Evolutionary conservation across 2,329 filamentous ascomycete species (phyloP).

Genomic region (Blastomyces silverae): DNA sequence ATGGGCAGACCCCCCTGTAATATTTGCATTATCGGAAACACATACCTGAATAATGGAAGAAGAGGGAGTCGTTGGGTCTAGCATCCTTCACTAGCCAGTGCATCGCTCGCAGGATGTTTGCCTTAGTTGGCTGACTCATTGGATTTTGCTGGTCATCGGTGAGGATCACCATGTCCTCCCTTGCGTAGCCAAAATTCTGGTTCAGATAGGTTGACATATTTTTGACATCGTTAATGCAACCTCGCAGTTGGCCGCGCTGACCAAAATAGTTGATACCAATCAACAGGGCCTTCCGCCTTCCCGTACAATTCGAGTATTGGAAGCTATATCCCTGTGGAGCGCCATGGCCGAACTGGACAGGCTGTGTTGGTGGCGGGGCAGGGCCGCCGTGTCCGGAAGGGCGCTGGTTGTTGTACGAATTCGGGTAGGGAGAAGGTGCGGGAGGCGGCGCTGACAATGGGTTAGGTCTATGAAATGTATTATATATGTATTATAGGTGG

Average conservation of each 20-base stretch:
- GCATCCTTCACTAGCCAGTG: constrained; percentile 97
- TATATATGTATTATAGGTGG: background rate
- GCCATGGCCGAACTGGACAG: constrained; percentile 70
- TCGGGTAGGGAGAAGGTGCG: constrained; percentile 40
- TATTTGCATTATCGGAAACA: too few relatives aligned
- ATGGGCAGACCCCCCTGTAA: too few relatives aligned
- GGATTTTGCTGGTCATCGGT: constrained; percentile 96
- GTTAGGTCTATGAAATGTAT: background rate
- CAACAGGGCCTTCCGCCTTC: constrained; percentile 76
- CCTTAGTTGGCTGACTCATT: constrained; percentile 94
- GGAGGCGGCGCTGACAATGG: constrained; percentile 18
- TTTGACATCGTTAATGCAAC: constrained; percentile 95
- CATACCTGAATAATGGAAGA: constrained; percentile 93
- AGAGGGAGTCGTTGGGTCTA: constrained; percentile 83
- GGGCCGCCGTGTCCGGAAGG: constrained; percentile 42
- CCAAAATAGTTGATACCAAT: constrained; percentile 97
- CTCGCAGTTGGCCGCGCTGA: constrained; percentile 80
- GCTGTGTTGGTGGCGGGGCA: constrained; percentile 57
- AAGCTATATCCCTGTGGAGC: constrained; percentile 75
- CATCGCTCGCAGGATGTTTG: constrained; percentile 92
- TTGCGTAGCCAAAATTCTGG: constrained; percentile 82
- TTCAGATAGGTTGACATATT: constrained; percentile 93
- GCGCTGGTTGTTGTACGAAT: constrained; percentile 43
- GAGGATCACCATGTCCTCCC: constrained; percentile 94
- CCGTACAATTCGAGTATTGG: constrained; percentile 87